Evolutionary conservation across 139 green algal species (phyloP).

Genomic region (Dunaliella primolecta): DNA sequence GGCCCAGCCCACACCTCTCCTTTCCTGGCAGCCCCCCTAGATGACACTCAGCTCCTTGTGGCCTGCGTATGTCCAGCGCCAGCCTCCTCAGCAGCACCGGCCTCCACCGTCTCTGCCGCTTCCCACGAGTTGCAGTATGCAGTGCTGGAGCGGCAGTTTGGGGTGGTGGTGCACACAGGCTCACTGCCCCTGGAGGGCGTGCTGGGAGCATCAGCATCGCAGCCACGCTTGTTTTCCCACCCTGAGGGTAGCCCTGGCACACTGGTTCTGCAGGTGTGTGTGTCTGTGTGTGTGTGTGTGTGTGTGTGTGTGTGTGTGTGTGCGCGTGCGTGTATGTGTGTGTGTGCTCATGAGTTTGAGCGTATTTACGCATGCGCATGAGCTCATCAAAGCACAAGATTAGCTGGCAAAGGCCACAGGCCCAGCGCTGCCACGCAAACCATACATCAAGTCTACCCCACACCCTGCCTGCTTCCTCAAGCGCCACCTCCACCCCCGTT

Average conservation of each 20-base stretch:
- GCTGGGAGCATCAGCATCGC: not conserved
- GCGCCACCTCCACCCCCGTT: not conserved
- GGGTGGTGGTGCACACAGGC: slow-evolving; percentile 20
- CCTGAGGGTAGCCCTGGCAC: slow-evolving; percentile 1
- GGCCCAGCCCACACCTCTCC: not conserved
- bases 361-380: not conserved
- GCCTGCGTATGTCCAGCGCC: no score
- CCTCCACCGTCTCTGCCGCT: slow-evolving; percentile 8
- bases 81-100: not conserved
- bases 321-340: not conserved
- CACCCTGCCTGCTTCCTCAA: not conserved
- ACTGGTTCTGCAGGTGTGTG: slow-evolving; percentile 16
- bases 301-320: not conserved
- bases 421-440: not conserved
- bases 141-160: slow-evolving; percentile 30
- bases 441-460: not conserved
- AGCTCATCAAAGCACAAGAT: not conserved
- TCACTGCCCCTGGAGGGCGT: slow-evolving; percentile 15
- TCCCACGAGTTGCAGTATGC: slow-evolving; percentile 20
- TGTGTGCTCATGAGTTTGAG: not conserved
- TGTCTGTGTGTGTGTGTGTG: not conserved
- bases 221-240: not conserved
- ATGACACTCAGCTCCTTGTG: slow-evolving; percentile 23
- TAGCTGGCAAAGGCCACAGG: no score
- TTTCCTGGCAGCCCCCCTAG: slow-evolving; percentile 28